Evolutionary conservation across 768 basidiomycete species (phyloP), one percentile per base, ranked within the genome.

Genomic region (Termitomyces sp.): DNA sequence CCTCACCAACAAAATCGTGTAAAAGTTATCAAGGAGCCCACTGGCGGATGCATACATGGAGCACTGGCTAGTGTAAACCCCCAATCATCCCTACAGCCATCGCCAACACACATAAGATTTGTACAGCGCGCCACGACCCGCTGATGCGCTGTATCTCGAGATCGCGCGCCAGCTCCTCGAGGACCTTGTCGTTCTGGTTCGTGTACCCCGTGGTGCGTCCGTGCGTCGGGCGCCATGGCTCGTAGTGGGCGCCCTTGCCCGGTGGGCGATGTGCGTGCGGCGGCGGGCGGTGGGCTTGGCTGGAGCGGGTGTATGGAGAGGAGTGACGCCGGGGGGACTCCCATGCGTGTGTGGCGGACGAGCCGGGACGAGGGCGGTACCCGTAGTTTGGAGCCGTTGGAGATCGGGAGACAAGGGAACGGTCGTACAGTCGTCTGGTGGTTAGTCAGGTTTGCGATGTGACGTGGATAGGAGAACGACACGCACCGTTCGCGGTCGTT

Each of bases 381-480:
- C 68, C 44, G 67, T 58, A 33, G 67, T 65, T 18, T 55, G 51
- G 27, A 58, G 62, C 39, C 47, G 62, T 54, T 52, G 58, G 49
- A 27, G 53, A 36, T 15, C 56, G 59, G 24, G 63, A 46, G 46
- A 72, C 69, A 37, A 78, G 67, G 27, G 70, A 74, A 12, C 77
- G 74, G 59, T 81, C 80, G 63, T 80, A 81, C 5, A 77, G 71
- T 45, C 78, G 75, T 46, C 79, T 80, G 11, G 48, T 3, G 37
- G 27, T 52, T 1, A 18, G 16, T 33, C 39, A 49, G 47, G 16
- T 22, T 15, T 24, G 13, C 22, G 4, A 30, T 3, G n/a, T n/a
- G n/a, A 20, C 4, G 11, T 4, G 7, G 16, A 53, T 42, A 11
- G 22, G 13, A 11, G 2, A 39, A 67, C 16, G 27, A 55, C 24